Base-by-base conservation (phyloP, 192 early-diverging fungal species). In the Geosiphon pyriformis region DNA sequence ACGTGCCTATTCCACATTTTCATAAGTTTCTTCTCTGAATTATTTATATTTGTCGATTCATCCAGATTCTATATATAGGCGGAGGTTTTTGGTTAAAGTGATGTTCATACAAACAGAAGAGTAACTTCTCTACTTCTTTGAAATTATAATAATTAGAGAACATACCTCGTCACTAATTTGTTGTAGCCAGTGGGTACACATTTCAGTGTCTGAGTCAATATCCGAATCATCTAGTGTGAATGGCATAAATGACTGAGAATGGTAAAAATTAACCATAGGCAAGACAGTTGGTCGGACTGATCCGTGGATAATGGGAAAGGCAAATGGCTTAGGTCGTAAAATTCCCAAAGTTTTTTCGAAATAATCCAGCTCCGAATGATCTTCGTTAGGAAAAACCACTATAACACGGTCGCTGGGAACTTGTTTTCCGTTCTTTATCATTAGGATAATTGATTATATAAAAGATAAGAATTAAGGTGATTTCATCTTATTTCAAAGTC, bases 151-250 rank as follows among this genome's bases (percentile, higher is more conserved):
- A 15, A 26, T 53, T 18, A 35, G 11, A 30, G 2, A 26, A 17
- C 33, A 20, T 20, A 66, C 64, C 64, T 66, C 64, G 32, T 66
- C 64, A 37, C 33, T 55, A 15, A 26, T 12, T 27, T 66, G 64
- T 42, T 66, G n/a, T 29, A 66, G 11, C 64, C 64, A 66, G 54
- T 66, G 64, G 7, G 64, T 66, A 35, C 64, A 66, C 23, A 66
- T 30, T 18, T 66, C 64, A 26, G 52, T 52, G 2, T 66, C 64
- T 12, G 64, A 66, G 35, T 66, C 53, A 55, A 17, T 17, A 20
- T 26, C 60, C 33, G 20, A 3, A 10, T 65, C 63, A 37, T 48
- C 63, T 1, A 11, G 50, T n/a, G 27, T 52, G 63, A 37, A 65
- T 26, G 63, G 63, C 52, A 65, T 65, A 23, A 65, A 65, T 6